Conservation (phyloP, 139 green algal species). For the Chlamydomonas incerta region DNA sequence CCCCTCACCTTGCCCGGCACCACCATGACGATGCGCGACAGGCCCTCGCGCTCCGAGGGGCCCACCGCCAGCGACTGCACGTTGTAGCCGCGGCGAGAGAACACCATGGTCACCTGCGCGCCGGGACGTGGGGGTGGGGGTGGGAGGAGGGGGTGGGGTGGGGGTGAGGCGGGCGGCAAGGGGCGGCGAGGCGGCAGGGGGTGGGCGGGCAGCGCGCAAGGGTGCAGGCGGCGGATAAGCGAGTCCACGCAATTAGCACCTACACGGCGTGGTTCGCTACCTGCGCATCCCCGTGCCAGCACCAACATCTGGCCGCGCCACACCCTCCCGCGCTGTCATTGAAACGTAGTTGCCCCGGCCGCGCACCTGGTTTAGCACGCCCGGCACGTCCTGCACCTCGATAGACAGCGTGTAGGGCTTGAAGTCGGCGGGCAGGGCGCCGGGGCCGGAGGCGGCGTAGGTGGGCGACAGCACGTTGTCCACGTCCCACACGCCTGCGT, state of each 20-base stretch:
- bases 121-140: background rate
- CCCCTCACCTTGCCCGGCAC: conserved; percentile 80
- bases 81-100: conserved; percentile 98
- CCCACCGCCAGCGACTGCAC: conserved; percentile 97
- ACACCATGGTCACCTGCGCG: conserved; percentile 92
- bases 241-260: too few species aligned
- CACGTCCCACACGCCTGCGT: conserved; percentile 65
- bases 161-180: background rate
- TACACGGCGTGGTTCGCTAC: too few species aligned
- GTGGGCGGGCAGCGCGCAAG: background rate
- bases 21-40: conserved; percentile 94
- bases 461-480: conserved; percentile 78
- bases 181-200: background rate
- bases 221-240: background rate
- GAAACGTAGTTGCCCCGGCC: too few species aligned
- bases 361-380: conserved; percentile 91
- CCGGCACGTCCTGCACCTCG: conserved; percentile 89
- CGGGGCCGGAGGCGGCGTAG: conserved; percentile 16
- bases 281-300: too few species aligned
- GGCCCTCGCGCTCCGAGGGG: conserved; percentile 80
- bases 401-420: conserved; percentile 89
- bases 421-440: conserved; percentile 4
- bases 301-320: too few species aligned
- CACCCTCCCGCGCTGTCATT: too few species aligned
- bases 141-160: background rate